Conservation (phyloP, 495 filamentous ascomycete genomes). For the Neurospora sp. region DNA sequence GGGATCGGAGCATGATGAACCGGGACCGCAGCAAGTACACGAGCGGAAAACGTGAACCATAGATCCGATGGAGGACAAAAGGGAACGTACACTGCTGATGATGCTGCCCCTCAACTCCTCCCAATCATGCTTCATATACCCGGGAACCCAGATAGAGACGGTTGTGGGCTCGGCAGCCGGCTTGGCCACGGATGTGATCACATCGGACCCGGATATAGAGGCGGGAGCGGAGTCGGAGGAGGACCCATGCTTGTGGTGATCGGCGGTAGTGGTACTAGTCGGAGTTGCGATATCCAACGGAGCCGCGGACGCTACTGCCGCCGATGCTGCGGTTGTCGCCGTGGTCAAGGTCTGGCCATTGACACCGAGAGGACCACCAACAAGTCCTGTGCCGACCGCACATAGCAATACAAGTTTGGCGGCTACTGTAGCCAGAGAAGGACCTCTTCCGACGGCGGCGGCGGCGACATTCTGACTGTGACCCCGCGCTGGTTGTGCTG, state of each 20-base stretch:
- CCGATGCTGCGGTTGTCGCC: background rate
- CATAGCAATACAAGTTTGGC: background rate
- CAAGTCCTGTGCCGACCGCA: background rate
- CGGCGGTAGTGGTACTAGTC: background rate
- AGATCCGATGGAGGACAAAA: background rate
- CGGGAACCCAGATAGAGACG: slow-evolving; percentile 28
- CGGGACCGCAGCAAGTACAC: background rate
- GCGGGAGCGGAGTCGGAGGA: background rate
- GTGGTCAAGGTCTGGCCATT: background rate
- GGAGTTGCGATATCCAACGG: background rate
- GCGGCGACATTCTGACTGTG: background rate
- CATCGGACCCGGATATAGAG: background rate
- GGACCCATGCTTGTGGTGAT: background rate
- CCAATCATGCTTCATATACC: slow-evolving; percentile 21
- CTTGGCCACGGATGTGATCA: background rate
- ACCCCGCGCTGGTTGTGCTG: background rate
- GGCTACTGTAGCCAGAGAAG: background rate
- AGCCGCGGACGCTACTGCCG: background rate
- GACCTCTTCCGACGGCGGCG: background rate
- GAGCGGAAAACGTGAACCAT: background rate
- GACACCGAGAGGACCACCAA: background rate
- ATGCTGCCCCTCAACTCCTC: slow-evolving; percentile 26
- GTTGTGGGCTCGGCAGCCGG: slow-evolving; percentile 12
- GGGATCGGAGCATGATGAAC: background rate
- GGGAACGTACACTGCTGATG: slow-evolving; percentile 21